Conservation (phyloP, 306 rosid species). For the Astragalus membranaceus region DNA sequence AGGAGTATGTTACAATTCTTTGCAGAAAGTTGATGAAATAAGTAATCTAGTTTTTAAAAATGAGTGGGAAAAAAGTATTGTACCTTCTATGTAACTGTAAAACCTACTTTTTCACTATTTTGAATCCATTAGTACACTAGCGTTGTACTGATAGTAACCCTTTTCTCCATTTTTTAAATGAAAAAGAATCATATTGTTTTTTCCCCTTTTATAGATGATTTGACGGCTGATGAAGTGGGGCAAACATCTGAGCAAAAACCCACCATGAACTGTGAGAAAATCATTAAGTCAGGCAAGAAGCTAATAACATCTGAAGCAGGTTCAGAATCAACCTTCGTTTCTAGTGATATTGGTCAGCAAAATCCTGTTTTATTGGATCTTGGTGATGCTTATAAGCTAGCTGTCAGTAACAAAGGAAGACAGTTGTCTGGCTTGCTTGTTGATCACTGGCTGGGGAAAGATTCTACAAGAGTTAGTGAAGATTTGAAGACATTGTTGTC, state of each 20-base stretch:
- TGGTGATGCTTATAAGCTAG: conserved; percentile 90
- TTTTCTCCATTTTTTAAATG: conserved; percentile 10
- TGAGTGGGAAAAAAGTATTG: background rate
- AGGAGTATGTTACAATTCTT: background rate
- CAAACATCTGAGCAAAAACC: conserved; percentile 24
- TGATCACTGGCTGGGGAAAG: conserved; percentile 78
- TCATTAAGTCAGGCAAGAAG: conserved; percentile 26
- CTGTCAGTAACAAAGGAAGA: conserved; percentile 52
- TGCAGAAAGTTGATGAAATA: conserved; percentile 12
- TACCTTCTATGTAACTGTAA: background rate
- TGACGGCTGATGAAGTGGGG: conserved; percentile 26
- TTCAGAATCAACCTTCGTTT: conserved; percentile 32
- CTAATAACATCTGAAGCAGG: conserved; percentile 46
- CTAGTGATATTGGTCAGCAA: conserved; percentile 48
- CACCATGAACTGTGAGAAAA: conserved; percentile 30
- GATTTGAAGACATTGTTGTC: conserved; percentile 64
- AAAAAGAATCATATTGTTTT: background rate
- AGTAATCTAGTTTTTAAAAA: conserved; percentile 7
- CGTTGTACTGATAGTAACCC: background rate
- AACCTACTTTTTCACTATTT: background rate
- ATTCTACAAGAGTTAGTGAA: conserved; percentile 67
- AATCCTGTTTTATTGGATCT: conserved; percentile 54
- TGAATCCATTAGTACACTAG: background rate
- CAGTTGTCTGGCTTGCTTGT: conserved; percentile 58
- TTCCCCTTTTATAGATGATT: conserved; percentile 21